Base-by-base conservation (phyloP, 108 stramenopile genomes). In the Cyclostephanos invisitatus region DNA sequence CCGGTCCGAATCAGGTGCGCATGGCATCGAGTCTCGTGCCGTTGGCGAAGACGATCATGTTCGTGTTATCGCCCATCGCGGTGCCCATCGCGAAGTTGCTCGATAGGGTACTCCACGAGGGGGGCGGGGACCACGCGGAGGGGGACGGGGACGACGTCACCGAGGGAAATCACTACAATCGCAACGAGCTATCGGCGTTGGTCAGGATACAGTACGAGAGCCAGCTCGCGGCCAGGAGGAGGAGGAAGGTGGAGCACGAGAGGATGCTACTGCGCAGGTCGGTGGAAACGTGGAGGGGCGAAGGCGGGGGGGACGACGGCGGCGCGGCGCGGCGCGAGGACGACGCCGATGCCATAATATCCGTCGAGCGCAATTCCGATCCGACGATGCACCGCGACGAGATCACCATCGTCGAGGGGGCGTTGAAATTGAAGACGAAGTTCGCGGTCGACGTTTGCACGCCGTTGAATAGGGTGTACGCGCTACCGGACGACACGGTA, bases 41-140 rank as follows among this genome's bases (percentile, higher is more conserved):
- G 24, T 8, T 98, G 44, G 95, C 97, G 2, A 81, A 76, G 32
- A 11, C 87, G 21, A 83, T 97, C 40, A 86, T 99, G 86, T 38
- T 69, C 9, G 15, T 98, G 5, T 67, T 97, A 37, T 80, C 60
- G 9, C 96, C 98, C 9, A 54, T 99, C 14, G 85, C 97, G 5
- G 91, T 72, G 57, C 98, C 98, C 5, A 96, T 99, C 56, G 82
- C 94, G 8, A 80, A 80, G 46, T 7, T 91, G 6, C 75, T 99
- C 56, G 98, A 98, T 74, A 60, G 69, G 5, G 25, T 87, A 8
- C 64, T 96, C 40, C 89, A 89, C 56, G 78, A 91, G 15, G 67
- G 74, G 5, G 64, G 25, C 8, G 79, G 70, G 35, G 63, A 36
- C n/a, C n/a, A n/a, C 7, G 73, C 44, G 20, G 63, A 74, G 51